These are phyloP conservation scores for Pythium scleroteichum DNA, from an alignment of 352 stramenopile genomes.

Conservation along the genomic window DNA sequence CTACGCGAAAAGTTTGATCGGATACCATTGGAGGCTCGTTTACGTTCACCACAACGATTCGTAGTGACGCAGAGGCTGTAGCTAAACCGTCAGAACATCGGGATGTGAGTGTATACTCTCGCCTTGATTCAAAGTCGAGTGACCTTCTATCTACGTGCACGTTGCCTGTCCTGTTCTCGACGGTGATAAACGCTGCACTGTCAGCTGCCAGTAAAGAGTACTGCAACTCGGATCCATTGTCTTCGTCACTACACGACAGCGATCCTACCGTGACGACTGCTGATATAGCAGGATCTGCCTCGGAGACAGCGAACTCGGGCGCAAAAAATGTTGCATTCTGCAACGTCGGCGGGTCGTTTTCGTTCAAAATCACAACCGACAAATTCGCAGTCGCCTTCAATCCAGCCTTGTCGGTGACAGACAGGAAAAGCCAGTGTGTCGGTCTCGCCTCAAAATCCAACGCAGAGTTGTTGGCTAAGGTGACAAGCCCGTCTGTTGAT, in stretches of 20 bases:
- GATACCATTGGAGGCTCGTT: constrained; percentile 44
- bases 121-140: constrained; percentile 50
- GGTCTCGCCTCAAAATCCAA: constrained; percentile 25
- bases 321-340: constrained; percentile 26
- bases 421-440: constrained; percentile 22
- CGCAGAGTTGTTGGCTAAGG: constrained; percentile 2
- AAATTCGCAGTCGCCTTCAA: constrained; percentile 17
- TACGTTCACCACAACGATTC: constrained; percentile 43
- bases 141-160: constrained; percentile 38
- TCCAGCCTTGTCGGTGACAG: constrained; percentile 19
- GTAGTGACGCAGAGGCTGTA: constrained; percentile 13
- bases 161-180: constrained; percentile 46
- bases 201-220: constrained; percentile 32
- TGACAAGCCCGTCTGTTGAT: constrained; percentile 19
- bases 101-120: constrained; percentile 30
- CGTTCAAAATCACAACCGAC: constrained; percentile 19
- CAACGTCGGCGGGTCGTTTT: constrained; percentile 30
- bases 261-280: constrained; percentile 35
- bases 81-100: constrained; percentile 44
- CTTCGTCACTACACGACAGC: constrained; percentile 53
- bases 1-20: constrained; percentile 32
- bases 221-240: constrained; percentile 35
- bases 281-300: neutral
- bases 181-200: constrained; percentile 31
- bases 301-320: constrained; percentile 4